These are phyloP conservation scores for Aspergillus fijiensis DNA, from an alignment of 2,329 filamentous ascomycete species.

Conservation along the genomic window DNA sequence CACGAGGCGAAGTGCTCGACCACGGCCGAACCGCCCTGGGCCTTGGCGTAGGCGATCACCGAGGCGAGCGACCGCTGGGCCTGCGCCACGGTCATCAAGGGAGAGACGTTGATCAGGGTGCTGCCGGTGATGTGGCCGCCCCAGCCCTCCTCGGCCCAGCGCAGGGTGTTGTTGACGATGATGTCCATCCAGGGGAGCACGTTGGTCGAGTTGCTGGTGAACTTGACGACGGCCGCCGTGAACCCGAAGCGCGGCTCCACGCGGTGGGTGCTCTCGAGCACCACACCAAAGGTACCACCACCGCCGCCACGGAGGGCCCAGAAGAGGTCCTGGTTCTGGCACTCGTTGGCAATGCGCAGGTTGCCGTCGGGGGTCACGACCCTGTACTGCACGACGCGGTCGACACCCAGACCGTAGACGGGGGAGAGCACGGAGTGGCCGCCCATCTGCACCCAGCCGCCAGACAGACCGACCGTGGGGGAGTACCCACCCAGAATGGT, in stretches of 20 bases:
- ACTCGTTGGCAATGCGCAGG: conserved; percentile 17
- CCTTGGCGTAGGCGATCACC: conserved; percentile 13
- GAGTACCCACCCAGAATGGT: conserved; percentile 26
- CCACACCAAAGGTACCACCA: conserved; percentile 21
- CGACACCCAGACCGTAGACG: conserved; percentile 28
- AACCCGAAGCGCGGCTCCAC: conserved; percentile 15
- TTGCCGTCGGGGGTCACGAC: conserved; percentile 24
- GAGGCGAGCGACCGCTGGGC: conserved; percentile 15
- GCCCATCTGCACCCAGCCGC: conserved; percentile 30
- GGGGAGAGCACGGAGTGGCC: conserved; percentile 32
- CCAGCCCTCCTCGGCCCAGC: conserved; percentile 25
- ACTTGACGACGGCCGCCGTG: conserved; percentile 17
- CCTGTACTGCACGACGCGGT: conserved; percentile 31
- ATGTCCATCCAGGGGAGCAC: conserved; percentile 23
- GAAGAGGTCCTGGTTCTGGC: conserved; percentile 23
- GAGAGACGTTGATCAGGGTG: conserved; percentile 20
- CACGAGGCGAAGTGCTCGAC: conserved; percentile 20
- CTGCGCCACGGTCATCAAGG: conserved; percentile 13
- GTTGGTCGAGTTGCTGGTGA: conserved; percentile 17
- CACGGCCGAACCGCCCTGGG: conserved; percentile 14
- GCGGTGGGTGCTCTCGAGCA: conserved; percentile 17
- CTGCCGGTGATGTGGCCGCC: conserved; percentile 23
- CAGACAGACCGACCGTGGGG: conserved; percentile 21
- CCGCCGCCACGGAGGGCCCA: conserved; percentile 22
- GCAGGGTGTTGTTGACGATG: conserved; percentile 21